Conservation (phyloP, 306 rosid species). For the Lagenaria siceraria region DNA sequence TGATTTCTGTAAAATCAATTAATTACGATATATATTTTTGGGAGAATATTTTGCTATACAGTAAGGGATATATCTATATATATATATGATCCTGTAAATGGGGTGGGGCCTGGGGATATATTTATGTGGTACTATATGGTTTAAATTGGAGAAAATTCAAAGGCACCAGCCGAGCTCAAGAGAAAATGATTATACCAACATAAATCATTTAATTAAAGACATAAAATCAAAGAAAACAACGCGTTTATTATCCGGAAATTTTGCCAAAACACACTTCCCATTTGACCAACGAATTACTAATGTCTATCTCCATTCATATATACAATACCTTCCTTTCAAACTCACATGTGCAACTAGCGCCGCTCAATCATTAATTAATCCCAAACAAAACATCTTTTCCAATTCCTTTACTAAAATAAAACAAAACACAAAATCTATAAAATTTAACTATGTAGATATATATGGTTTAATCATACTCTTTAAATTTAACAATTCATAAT, state of each 20-base stretch:
- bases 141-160: not conserved
- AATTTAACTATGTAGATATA: too few species aligned
- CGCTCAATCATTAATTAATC: not conserved
- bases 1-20: too few species aligned
- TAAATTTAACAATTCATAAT: too few species aligned
- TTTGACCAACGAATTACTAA: not conserved
- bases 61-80: too few species aligned
- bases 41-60: too few species aligned
- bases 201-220: not conserved
- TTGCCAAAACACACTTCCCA: not conserved
- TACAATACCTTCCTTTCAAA: not conserved
- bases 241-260: not conserved
- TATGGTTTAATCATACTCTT: too few species aligned
- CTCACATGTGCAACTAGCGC: slow-evolving; percentile 6
- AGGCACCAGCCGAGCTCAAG: not conserved
- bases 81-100: too few species aligned
- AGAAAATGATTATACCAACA: not conserved
- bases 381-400: not conserved
- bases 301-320: too few species aligned
- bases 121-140: not conserved
- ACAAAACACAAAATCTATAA: too few species aligned
- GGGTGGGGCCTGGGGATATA: too few species aligned
- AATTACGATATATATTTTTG: too few species aligned
- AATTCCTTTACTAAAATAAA: not conserved
- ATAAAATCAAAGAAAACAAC: not conserved